Conservation (phyloP, 257 asterid species). For the Solanum chilense region DNA sequence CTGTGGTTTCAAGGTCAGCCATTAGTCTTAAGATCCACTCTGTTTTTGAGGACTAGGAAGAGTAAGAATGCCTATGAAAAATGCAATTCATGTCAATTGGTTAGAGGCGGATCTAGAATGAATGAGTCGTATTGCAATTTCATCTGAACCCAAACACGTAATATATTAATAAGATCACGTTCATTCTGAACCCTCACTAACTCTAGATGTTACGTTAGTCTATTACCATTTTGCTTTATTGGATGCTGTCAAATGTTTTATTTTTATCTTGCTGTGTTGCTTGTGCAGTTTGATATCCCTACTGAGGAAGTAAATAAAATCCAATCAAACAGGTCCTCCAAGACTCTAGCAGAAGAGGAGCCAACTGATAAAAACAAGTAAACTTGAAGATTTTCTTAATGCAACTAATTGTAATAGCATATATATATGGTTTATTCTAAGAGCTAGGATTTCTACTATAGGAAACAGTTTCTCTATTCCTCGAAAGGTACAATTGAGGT, state of each 20-base stretch:
- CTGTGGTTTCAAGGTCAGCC: constrained; percentile 66
- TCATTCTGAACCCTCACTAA: background rate
- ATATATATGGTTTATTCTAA: background rate
- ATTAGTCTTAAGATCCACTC: background rate
- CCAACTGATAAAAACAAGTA: constrained; percentile 13
- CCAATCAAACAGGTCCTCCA: constrained; percentile 34
- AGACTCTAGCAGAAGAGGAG: constrained; percentile 33
- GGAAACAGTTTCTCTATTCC: background rate
- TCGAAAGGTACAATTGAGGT: background rate
- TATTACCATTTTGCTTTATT: background rate
- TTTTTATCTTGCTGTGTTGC: background rate
- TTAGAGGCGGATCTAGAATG: background rate
- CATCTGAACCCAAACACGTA: background rate
- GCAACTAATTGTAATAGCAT: background rate
- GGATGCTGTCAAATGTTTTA: background rate
- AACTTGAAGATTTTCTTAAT: background rate
- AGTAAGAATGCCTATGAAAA: too few relatives aligned
- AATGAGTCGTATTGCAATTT: background rate
- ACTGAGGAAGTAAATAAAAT: constrained; percentile 36
- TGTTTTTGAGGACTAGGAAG: too few relatives aligned
- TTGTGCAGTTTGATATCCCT: constrained; percentile 58
- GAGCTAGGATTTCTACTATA: background rate
- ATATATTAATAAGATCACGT: background rate
- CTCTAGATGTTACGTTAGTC: background rate
- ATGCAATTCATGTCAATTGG: background rate